Evolutionary conservation across 129 eudicot genomes (phyloP).

Genomic region (Mikania micrantha): DNA sequence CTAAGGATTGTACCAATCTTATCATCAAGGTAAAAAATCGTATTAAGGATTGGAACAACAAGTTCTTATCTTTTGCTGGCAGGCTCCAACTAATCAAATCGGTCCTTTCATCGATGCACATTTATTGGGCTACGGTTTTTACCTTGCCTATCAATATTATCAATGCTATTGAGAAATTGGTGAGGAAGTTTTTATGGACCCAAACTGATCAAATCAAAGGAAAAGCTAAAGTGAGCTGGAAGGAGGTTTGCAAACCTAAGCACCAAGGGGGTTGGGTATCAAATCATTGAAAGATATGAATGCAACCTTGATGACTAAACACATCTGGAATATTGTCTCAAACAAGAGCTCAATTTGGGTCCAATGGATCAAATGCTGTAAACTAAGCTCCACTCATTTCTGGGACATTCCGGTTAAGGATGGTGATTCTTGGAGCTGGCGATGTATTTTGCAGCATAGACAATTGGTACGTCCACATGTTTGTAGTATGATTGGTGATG

Average conservation of each 20-base stretch:
- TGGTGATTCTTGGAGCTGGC: too few species aligned
- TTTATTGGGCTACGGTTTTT: not conserved
- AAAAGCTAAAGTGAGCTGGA: not conserved
- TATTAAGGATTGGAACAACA: not conserved
- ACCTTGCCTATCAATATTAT: not conserved
- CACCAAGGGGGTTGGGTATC: too few species aligned
- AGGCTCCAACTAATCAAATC: not conserved
- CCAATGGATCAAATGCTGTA: too few species aligned
- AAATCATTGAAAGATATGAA: too few species aligned
- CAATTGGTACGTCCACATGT: too few species aligned
- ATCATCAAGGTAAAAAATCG: not conserved
- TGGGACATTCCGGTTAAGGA: too few species aligned
- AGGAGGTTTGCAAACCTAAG: not conserved
- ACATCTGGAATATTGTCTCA: too few species aligned
- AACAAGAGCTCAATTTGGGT: too few species aligned
- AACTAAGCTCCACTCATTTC: too few species aligned
- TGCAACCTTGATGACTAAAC: too few species aligned
- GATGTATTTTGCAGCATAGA: too few species aligned
- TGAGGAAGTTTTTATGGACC: not conserved
- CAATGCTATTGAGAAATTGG: not conserved
- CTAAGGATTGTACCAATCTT: not conserved
- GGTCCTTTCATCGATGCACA: not conserved
- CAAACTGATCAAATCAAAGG: not conserved
- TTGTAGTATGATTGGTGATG: too few species aligned
- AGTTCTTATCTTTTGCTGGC: not conserved